phyloP scores from a whole-genome alignment of 805 yeast genomes.

The Starmerella riodocensis region DNA sequence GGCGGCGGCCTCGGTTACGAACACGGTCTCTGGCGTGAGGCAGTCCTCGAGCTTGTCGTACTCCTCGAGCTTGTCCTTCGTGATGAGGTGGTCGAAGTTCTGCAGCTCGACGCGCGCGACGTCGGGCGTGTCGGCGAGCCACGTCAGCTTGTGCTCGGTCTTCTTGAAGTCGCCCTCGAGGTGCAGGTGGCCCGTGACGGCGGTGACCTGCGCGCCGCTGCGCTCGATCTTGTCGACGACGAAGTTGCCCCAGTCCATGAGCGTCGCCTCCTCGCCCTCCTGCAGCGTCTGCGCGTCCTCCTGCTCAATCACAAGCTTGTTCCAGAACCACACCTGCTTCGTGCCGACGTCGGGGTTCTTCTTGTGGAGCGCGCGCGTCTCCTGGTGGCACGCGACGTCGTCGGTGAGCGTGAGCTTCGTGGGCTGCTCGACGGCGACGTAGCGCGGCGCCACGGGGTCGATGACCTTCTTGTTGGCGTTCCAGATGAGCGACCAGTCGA shows the following conservation, averaged over 20 bases:
- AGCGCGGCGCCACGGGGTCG: constrained; percentile 95
- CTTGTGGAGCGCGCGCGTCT: constrained; percentile 84
- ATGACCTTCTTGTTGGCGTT: constrained; percentile 92
- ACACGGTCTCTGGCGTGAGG: constrained; percentile 76
- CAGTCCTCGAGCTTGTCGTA: constrained; percentile 87
- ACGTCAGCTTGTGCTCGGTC: constrained; percentile 85
- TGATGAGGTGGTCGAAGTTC: constrained; percentile 88
- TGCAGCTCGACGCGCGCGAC: constrained; percentile 62
- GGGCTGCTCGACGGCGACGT: constrained; percentile 60
- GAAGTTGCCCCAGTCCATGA: constrained; percentile 98
- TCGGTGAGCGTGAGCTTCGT: constrained; percentile 52
- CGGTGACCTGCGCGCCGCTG: constrained; percentile 44
- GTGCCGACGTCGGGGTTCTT: constrained; percentile 83
- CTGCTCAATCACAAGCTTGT: constrained; percentile 65
- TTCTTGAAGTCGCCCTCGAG: constrained; percentile 95
- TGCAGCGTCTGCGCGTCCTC: constrained; percentile 64
- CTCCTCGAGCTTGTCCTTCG: constrained; percentile 89
- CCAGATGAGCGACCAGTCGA: constrained; percentile 98
- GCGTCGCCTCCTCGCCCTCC: constrained; percentile 85
- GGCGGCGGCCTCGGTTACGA: constrained; percentile 63
- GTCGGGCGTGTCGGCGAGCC: constrained; percentile 79
- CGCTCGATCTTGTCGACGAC: constrained; percentile 58
- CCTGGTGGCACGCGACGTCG: constrained; percentile 56
- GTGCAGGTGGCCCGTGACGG: constrained; percentile 66
- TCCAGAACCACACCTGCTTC: constrained; percentile 59